A percentile compares a stretch with the other conserved stretches of the same genome.
These are phyloP conservation scores for Helotiales sp. DNA, from an alignment of 2,329 filamentous ascomycete genomes.

Conservation along the genomic window DNA sequence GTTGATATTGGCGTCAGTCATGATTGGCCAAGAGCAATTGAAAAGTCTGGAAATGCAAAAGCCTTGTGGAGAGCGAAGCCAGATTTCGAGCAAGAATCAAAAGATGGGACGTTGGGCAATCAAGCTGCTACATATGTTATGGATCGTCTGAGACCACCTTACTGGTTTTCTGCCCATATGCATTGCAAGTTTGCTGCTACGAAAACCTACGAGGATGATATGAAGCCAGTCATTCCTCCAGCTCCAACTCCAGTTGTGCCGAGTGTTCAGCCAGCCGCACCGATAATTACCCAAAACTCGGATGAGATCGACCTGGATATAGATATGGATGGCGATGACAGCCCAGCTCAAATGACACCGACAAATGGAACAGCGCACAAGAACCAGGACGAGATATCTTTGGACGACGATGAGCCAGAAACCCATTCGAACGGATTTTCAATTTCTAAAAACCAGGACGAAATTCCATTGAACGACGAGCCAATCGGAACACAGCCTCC, in stretches of 20 bases:
- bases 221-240: slow-evolving; percentile 23
- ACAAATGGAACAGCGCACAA: slow-evolving; percentile 15
- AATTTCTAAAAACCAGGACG: slow-evolving; percentile 18
- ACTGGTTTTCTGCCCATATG: slow-evolving; percentile 94
- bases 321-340: slow-evolving; percentile 54
- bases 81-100: slow-evolving; percentile 76
- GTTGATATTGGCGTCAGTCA: slow-evolving; percentile 92
- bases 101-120: slow-evolving; percentile 77
- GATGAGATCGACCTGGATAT: slow-evolving; percentile 75
- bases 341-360: neutral
- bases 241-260: neutral
- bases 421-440: neutral
- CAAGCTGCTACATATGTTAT: slow-evolving; percentile 80
- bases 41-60: slow-evolving; percentile 73
- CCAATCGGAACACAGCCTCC: neutral
- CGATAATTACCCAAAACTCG: slow-evolving; percentile 53
- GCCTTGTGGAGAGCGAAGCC: slow-evolving; percentile 75
- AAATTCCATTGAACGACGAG: slow-evolving; percentile 20
- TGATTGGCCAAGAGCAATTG: slow-evolving; percentile 89
- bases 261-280: neutral
- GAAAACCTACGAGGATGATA: slow-evolving; percentile 54
- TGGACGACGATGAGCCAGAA: slow-evolving; percentile 44
- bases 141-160: slow-evolving; percentile 77
- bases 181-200: slow-evolving; percentile 85
- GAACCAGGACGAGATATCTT: slow-evolving; percentile 64